Evolutionary conservation across 345 rosid species (phyloP), one percentile per base, ranked within the genome.

Genomic region (Mallotus nudiflorus): DNA sequence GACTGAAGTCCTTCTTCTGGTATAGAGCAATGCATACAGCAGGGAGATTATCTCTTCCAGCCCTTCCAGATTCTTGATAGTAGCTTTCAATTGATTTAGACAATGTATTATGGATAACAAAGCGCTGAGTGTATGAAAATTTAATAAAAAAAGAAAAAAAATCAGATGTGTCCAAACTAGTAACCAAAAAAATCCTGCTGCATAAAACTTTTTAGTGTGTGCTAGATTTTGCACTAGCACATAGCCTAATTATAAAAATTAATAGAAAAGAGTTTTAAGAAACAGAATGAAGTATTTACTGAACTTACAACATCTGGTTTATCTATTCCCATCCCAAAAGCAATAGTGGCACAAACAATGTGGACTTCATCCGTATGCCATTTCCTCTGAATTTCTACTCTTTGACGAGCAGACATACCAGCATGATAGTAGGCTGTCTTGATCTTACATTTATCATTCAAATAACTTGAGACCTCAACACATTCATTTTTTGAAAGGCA

Each of bases 321-420:
- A 87, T 91, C 97, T 65, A 94, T 91, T 74, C 98, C 97, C 98
- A 94, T 94, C 72, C 97, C 98, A 69, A 94, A 94, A 60, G 97
- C 97, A 44, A 94, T 94, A 48, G 90, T 85, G 54, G 97, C 98
- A 70, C 97, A 90, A 25, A 91, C 91, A 65, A 92, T 83, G 28
- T 85, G 92, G 81, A 82, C 93, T 69, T 88, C 92, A 63, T 96
- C 96, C 19, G 77, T 68, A 50, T 87, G 89, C 98, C 98, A 94
- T 81, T 87, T 94, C 79, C 82, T 85, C 85, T 86, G 96, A 66
- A 85, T 90, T 69, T 80, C 78, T 55, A 88, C 82, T 82, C 98
- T 87, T 71, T 92, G 93, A 69, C 75, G 73, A 67, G 90, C 84
- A 9, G 89, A 85, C 71, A 94, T 64, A 82, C 91, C 97, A 73